Evolutionary conservation across 768 basidiomycete genomes (phyloP).

Genomic region (Boletus sp.): DNA sequence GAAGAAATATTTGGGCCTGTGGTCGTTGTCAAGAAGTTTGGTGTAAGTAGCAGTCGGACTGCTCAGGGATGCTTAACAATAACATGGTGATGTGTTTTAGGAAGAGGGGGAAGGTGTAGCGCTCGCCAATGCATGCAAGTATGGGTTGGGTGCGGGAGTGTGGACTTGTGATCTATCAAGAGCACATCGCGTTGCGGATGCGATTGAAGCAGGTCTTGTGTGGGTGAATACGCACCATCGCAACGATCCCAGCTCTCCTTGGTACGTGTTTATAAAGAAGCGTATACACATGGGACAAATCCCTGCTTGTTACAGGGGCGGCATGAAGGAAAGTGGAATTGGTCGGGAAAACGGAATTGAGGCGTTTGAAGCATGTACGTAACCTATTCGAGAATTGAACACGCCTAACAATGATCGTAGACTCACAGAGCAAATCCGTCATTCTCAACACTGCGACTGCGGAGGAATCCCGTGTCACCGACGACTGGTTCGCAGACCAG

Average conservation of each 20-base stretch:
- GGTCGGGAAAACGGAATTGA: constrained; percentile 86
- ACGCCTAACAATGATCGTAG: constrained; percentile 36
- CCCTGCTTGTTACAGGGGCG: constrained; percentile 57
- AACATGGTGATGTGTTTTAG: constrained; percentile 30
- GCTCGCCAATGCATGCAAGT: constrained; percentile 74
- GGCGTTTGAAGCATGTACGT: constrained; percentile 73
- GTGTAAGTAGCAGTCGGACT: constrained; percentile 36
- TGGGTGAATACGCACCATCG: constrained; percentile 92
- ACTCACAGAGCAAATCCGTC: constrained; percentile 82
- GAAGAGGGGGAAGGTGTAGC: constrained; percentile 61
- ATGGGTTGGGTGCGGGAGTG: constrained; percentile 77
- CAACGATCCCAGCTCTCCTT: constrained; percentile 87
- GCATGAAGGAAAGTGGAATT: constrained; percentile 88
- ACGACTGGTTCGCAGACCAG: constrained; percentile 79
- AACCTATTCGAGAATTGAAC: not conserved
- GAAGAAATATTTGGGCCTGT: constrained; percentile 89
- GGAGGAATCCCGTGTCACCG: constrained; percentile 53
- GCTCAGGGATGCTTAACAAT: not conserved
- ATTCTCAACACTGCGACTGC: constrained; percentile 69
- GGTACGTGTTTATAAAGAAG: constrained; percentile 41
- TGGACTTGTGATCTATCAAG: constrained; percentile 77
- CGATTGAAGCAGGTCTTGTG: constrained; percentile 72
- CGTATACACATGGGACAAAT: constrained; percentile 3
- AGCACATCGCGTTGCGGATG: constrained; percentile 70
- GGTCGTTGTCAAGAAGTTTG: constrained; percentile 61